These are phyloP conservation scores for Psilocybe mexicana DNA, from an alignment of 1,284 basidiomycete species.

Conservation along the genomic window DNA sequence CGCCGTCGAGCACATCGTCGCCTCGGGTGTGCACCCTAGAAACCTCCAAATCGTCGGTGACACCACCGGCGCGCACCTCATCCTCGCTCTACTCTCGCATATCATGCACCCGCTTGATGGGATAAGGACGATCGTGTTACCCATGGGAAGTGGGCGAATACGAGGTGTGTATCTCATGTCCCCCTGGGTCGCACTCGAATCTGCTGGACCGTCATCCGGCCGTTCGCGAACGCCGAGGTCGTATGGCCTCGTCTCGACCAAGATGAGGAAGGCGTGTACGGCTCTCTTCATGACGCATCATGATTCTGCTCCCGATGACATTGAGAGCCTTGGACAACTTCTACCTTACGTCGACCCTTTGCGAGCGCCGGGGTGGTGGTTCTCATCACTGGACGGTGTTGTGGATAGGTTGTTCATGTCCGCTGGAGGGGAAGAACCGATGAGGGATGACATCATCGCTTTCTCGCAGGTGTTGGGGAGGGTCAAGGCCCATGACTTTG, in stretches of 20 bases:
- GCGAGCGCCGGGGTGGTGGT: constrained; percentile 35
- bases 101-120: constrained; percentile 6
- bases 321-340: constrained; percentile 7
- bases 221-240: constrained; percentile 23
- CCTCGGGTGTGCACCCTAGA: constrained; percentile 7
- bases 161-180: constrained; percentile 39
- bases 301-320: background rate
- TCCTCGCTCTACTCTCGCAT: constrained; percentile 10
- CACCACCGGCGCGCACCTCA: constrained; percentile 11
- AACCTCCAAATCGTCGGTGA: constrained; percentile 13
- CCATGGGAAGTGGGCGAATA: constrained; percentile 25
- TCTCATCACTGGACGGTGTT: constrained; percentile 28
- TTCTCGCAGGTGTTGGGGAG: constrained; percentile 29
- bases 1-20: constrained; percentile 9
- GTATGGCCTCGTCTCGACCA: constrained; percentile 28
- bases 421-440: constrained; percentile 35
- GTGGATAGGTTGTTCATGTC: constrained; percentile 37
- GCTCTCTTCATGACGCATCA: constrained; percentile 23
- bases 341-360: constrained; percentile 31
- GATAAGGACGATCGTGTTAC: background rate
- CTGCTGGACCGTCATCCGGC: constrained; percentile 25
- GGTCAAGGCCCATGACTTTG: constrained; percentile 19
- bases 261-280: constrained; percentile 21
- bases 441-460: constrained; percentile 35
- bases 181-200: constrained; percentile 36